Evolutionary conservation across 345 rosid species (phyloP).

Genomic region (Ceriops tagal): DNA sequence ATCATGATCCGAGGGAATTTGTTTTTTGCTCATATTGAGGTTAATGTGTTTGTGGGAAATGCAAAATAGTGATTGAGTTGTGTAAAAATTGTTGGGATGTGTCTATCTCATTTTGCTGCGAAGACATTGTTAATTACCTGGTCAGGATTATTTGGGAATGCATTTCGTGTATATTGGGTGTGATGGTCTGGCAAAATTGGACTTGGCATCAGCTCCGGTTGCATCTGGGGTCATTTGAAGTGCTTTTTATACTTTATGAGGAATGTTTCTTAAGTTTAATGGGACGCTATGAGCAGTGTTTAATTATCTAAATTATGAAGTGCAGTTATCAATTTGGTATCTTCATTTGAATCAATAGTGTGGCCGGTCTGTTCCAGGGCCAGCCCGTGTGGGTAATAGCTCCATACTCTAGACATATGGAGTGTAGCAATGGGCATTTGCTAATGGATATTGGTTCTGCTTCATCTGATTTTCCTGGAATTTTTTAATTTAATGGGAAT

Average conservation of each 20-base stretch:
- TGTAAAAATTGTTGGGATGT: slow-evolving; percentile 12
- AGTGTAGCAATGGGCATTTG: slow-evolving; percentile 18
- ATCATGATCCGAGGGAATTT: slow-evolving; percentile 33
- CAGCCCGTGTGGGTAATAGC: slow-evolving; percentile 10
- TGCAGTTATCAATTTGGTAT: slow-evolving; percentile 9
- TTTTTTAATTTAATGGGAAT: slow-evolving; percentile 19
- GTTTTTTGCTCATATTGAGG: slow-evolving; percentile 23
- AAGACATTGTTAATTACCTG: slow-evolving; percentile 14
- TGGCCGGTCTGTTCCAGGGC: slow-evolving; percentile 11
- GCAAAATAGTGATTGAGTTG: slow-evolving; percentile 7
- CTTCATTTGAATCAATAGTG: background rate
- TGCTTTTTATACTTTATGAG: slow-evolving; percentile 7
- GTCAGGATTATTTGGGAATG: slow-evolving; percentile 1
- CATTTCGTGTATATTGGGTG: slow-evolving; percentile 17
- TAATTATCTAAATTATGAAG: slow-evolving; percentile 3
- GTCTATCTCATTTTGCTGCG: slow-evolving; percentile 22
- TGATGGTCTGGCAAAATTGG: slow-evolving; percentile 11
- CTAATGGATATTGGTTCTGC: slow-evolving; percentile 12
- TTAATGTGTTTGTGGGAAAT: slow-evolving; percentile 30
- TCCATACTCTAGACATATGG: slow-evolving; percentile 8
- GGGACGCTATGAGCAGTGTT: slow-evolving; percentile 6
- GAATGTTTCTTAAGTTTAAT: slow-evolving; percentile 8
- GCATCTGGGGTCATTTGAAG: slow-evolving; percentile 9
- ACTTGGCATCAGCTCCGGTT: slow-evolving; percentile 14
- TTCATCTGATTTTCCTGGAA: background rate